Evolutionary conservation across 2,329 filamentous ascomycete species (phyloP).

Genomic region (Botrytis cinerea): DNA sequence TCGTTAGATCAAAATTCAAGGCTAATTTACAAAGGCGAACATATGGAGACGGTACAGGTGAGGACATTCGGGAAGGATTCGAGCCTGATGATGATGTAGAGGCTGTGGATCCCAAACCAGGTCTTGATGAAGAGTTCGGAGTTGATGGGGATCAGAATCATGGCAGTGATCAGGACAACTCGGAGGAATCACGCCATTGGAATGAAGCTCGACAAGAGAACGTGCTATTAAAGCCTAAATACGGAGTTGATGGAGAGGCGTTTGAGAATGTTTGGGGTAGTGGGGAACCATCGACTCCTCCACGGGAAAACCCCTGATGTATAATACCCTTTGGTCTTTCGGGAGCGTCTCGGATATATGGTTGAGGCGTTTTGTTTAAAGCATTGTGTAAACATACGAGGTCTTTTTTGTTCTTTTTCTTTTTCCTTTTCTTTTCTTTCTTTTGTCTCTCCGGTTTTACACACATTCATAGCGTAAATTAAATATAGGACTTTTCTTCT

Average conservation of each 20-base stretch:
- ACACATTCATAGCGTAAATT: background rate
- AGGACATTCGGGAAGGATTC: slow-evolving; percentile 56
- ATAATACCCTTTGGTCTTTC: slow-evolving; percentile 24
- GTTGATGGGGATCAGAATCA: slow-evolving; percentile 40
- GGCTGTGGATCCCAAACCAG: slow-evolving; percentile 45
- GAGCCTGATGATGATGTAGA: slow-evolving; percentile 50
- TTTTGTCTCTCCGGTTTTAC: background rate
- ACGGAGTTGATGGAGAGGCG: slow-evolving; percentile 40
- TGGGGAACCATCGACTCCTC: slow-evolving; percentile 33
- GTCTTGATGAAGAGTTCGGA: slow-evolving; percentile 39
- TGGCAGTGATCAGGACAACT: slow-evolving; percentile 39
- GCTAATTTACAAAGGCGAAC: slow-evolving; percentile 44
- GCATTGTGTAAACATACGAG: background rate
- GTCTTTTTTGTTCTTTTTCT: background rate
- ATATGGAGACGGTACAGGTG: slow-evolving; percentile 49
- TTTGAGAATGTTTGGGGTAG: slow-evolving; percentile 43
- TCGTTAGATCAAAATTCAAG: background rate
- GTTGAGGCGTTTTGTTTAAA: background rate
- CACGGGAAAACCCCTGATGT: slow-evolving; percentile 41
- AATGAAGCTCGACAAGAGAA: slow-evolving; percentile 38
- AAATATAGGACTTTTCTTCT: background rate
- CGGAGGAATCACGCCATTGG: slow-evolving; percentile 49
- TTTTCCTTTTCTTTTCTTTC: background rate
- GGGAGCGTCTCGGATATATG: background rate
- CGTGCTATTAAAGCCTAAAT: slow-evolving; percentile 40